A percentile compares a stretch with the other conserved stretches of the same genome.
Conservation (phyloP, 192 early-diverging fungal genomes). For the Linnemannia hyalina region DNA sequence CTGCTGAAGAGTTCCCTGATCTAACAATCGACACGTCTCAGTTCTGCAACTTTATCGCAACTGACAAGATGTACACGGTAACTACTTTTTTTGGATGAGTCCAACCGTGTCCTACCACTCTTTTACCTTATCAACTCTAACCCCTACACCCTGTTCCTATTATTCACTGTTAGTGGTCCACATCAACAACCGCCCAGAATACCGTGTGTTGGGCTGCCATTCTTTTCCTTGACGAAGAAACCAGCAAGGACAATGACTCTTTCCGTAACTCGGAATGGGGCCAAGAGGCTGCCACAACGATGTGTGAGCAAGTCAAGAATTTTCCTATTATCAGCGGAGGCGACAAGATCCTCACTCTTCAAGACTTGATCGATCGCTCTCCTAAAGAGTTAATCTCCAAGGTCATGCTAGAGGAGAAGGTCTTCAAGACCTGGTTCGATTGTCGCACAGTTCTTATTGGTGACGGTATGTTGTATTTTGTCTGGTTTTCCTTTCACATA, state of each 20-base stretch:
- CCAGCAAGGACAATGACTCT: not conserved
- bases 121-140: too few relatives aligned
- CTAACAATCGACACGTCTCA: not conserved
- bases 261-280: constrained; percentile 18
- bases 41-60: not conserved
- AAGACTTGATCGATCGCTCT: constrained; percentile 5
- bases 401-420: constrained; percentile 36
- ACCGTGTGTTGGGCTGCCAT: not conserved
- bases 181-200: not conserved
- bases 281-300: not conserved
- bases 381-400: constrained; percentile 13
- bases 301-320: constrained; percentile 24
- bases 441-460: constrained; percentile 24
- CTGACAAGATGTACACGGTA: constrained; percentile 11
- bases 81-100: not conserved
- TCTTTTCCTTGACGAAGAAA: not conserved
- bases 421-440: constrained; percentile 35
- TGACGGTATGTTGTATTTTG: constrained; percentile 13
- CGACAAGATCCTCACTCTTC: not conserved
- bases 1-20: not conserved
- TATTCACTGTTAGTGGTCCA: not conserved
- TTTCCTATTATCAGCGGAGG: constrained; percentile 9
- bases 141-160: too few relatives aligned
- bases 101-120: too few relatives aligned
- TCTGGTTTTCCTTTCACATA: too few relatives aligned